phyloP scores from a whole-genome alignment of 2,329 filamentous ascomycete genomes.

The Penicillium griseofulvum region DNA sequence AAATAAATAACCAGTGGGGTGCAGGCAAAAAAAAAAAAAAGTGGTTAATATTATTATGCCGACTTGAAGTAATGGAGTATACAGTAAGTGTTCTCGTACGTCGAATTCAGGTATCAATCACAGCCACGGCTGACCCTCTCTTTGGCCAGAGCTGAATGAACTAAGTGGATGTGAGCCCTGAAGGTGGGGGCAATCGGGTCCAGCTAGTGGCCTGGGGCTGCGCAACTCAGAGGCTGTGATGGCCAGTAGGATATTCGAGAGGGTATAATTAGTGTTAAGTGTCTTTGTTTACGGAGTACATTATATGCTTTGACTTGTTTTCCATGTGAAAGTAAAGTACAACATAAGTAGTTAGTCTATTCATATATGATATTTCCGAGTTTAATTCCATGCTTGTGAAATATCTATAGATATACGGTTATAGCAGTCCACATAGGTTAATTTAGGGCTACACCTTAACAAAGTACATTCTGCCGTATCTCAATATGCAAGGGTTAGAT shows the following conservation, averaged over 20 bases:
- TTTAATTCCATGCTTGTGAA: no score
- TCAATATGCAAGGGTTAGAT: conserved; percentile 7
- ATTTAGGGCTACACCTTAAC: neutral
- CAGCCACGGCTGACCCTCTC: conserved; percentile 19
- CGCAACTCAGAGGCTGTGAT: conserved; percentile 10
- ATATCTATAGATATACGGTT: no score
- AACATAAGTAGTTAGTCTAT: no score
- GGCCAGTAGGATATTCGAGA: neutral
- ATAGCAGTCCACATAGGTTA: no score
- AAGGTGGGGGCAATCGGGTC: conserved; percentile 19
- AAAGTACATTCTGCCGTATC: neutral
- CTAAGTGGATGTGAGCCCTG: conserved; percentile 29
- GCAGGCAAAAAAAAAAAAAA: neutral
- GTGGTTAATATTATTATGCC: neutral
- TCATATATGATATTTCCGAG: no score
- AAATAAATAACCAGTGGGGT: conserved; percentile 1
- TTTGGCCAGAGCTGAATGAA: conserved; percentile 20
- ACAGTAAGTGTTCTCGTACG: conserved; percentile 8
- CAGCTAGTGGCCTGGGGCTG: conserved; percentile 10
- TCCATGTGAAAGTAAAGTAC: neutral
- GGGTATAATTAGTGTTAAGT: neutral
- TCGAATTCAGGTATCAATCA: conserved; percentile 15
- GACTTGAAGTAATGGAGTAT: conserved; percentile 5
- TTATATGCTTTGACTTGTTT: neutral
- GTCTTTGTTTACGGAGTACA: neutral